Evolutionary conservation across 2,329 filamentous ascomycete species (phyloP).

Genomic region (Zymoseptoria crescenta): DNA sequence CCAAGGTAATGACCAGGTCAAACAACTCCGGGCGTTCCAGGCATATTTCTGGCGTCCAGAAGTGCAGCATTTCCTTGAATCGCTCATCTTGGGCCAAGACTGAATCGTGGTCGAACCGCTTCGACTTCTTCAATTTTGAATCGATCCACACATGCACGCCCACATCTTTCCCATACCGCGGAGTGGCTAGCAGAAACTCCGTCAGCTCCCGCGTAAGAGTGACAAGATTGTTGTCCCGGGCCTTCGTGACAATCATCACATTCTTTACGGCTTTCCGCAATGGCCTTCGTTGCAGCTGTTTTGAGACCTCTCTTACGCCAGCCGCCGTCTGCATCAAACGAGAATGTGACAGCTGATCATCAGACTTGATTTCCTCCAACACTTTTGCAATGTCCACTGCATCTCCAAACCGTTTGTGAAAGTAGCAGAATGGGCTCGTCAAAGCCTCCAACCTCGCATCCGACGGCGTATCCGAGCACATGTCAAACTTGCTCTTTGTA

Average conservation of each 20-base stretch:
- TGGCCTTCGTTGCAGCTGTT: slow-evolving; percentile 84
- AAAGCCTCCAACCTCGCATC: slow-evolving; percentile 53
- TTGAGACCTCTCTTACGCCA: slow-evolving; percentile 88
- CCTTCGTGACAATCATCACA: slow-evolving; percentile 98
- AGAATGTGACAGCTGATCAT: slow-evolving; percentile 85
- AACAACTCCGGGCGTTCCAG: slow-evolving; percentile 92
- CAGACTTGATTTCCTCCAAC: slow-evolving; percentile 83
- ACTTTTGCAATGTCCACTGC: slow-evolving; percentile 92
- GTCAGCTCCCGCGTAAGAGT: slow-evolving; percentile 79
- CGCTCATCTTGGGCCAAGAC: slow-evolving; percentile 66
- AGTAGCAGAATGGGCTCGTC: slow-evolving; percentile 83
- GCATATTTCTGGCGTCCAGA: slow-evolving; percentile 95
- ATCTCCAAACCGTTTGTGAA: slow-evolving; percentile 94
- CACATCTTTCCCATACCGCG: slow-evolving; percentile 79
- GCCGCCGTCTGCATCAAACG: slow-evolving; percentile 91
- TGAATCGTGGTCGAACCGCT: slow-evolving; percentile 71
- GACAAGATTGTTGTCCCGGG: slow-evolving; percentile 87
- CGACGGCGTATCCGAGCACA: slow-evolving; percentile 23
- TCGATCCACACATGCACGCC: slow-evolving; percentile 98
- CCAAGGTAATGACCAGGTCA: slow-evolving; percentile 79
- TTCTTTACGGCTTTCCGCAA: slow-evolving; percentile 87
- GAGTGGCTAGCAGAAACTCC: slow-evolving; percentile 79
- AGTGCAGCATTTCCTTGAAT: slow-evolving; percentile 77
- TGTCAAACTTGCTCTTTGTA: slow-evolving; percentile 22
- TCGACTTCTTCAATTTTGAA: slow-evolving; percentile 79